Evolutionary conservation across 768 basidiomycete genomes (phyloP), one percentile per base, ranked within the genome.

Genomic region (Phallus indusiatus): DNA sequence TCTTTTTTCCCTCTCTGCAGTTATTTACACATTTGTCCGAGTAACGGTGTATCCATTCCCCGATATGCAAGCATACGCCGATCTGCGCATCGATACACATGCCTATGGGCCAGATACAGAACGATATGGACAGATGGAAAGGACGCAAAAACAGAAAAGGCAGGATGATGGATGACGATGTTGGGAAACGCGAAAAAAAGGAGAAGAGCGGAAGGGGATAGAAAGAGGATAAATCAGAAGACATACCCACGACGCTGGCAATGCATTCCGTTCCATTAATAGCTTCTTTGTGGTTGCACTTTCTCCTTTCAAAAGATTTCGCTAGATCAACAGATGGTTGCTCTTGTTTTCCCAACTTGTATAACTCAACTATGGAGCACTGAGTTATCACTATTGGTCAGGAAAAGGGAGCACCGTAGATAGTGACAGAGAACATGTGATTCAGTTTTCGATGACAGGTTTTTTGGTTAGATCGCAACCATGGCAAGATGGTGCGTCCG

Each of bases 331-430:
- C 85, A 0, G 85, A 81, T 0, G 80, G 73, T 67, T 97, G 94
- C 33, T 81, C 80, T 1, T 77, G 67, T 60, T 79, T 82, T 12
- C 92, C 94, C 58, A 86, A 81, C 2, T 92, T 78, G 73, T 99
- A 98, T 1, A 99, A 78, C 68, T 92, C 90, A 64, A 94, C 85
- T 47, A 99, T 93, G 68, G 87, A 95, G 71, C 96, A 99, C 69
- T 98, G 95, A 0, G 96, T 97, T 70, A 99, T 97, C 95, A 99
- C 96, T 97, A 14, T 16, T 14, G 12, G 4, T 42, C 14, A 11
- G 42, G n/a, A 12, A 42, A 42, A 42, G 4, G 42, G 60, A 1
- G 50, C 12, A 21, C 42, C 42, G n/a, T 42, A 42, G 42, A 42
- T 11, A n/a, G 18, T 18, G 34, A 50, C 12, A 24, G 33, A 35